Evolutionary conservation across 257 asterid species (phyloP), one percentile per base, ranked within the genome.

Genomic region (Thymus mandschuricus): DNA sequence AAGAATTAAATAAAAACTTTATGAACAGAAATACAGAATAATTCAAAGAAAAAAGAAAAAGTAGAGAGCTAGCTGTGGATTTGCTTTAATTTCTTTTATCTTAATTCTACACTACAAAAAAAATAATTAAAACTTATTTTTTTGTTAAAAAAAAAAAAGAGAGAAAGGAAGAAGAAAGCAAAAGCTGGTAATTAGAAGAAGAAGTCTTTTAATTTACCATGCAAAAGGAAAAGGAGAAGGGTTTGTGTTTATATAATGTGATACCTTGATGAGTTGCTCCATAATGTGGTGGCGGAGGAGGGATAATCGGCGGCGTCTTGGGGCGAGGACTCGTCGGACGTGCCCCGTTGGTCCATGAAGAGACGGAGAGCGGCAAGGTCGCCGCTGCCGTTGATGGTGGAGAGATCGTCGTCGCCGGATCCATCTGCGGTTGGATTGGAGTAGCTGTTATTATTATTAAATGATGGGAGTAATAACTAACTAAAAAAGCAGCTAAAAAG

Each of bases 241-340:
- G 60, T 27, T 1, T 15, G 67, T 73, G 78, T 46, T 66, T 56
- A 66, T 67, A 3, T 38, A 38, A 38, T 3, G 44, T 38, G 44
- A 1, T 79, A 91, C 97, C 97, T 91, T 10, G 97, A 89, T 61
- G 97, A 87, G 72, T 89, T 91, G 76, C 95, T 91, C 97, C 97
- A 91, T 73, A 89, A 70, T 64, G 91, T 88, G 43, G 79, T 13
- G 2, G 83, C 35, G 30, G 86, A 69, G 48, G 94, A 82, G 51
- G 88, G 84, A 76, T 78, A 80, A 34, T 87, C 68, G 3, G 64
- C 31, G 3, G 76, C 89, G 57, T 79, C 91, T 10, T 75, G 40
- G 4, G 40, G 90, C 13, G 64, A 46, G 10, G 88, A 78, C 35
- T 78, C 85, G 60, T 85, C 92, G 6, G 87, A 75, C 43, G 82